phyloP scores from a whole-genome alignment of 2,329 filamentous ascomycete genomes.

The Sclerotinia nivalis region DNA sequence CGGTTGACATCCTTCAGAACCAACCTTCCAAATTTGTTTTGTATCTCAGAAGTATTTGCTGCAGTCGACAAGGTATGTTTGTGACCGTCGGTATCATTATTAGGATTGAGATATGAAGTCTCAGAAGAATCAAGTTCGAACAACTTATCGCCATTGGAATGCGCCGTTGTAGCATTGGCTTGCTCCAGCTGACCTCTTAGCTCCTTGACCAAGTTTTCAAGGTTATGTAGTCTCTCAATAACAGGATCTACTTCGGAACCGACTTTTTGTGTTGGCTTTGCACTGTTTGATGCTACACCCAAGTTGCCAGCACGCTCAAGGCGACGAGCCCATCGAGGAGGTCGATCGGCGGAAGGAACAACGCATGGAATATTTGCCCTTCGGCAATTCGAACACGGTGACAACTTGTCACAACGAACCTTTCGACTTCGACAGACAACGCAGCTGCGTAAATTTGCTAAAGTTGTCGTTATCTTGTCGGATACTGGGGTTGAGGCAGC shows the following conservation, averaged over 20 bases:
- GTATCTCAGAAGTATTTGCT: slow-evolving; percentile 32
- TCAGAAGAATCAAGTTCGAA: slow-evolving; percentile 39
- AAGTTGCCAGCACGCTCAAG: slow-evolving; percentile 45
- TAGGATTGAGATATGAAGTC: slow-evolving; percentile 33
- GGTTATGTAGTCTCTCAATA: slow-evolving; percentile 51
- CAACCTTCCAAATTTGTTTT: slow-evolving; percentile 50
- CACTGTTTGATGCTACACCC: slow-evolving; percentile 31
- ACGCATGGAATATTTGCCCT: slow-evolving; percentile 55
- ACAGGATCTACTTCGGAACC: slow-evolving; percentile 44
- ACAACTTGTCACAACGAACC: slow-evolving; percentile 58
- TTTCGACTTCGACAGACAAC: slow-evolving; percentile 55
- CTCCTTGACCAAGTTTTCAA: slow-evolving; percentile 54
- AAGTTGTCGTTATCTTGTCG: background rate
- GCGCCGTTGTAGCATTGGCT: slow-evolving; percentile 41
- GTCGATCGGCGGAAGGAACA: slow-evolving; percentile 51
- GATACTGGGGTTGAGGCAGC: background rate
- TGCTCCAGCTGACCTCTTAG: slow-evolving; percentile 50
- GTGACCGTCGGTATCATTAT: slow-evolving; percentile 29
- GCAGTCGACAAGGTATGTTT: slow-evolving; percentile 1
- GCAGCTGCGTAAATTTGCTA: slow-evolving; percentile 49
- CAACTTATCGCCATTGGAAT: background rate
- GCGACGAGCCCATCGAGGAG: slow-evolving; percentile 56
- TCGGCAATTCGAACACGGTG: slow-evolving; percentile 58
- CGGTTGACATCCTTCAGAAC: slow-evolving; percentile 47
- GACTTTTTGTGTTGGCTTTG: slow-evolving; percentile 27